A percentile compares a stretch with the other conserved stretches of the same genome.
Evolutionary conservation across 345 rosid genomes (phyloP).

Genomic region (Linum tenue): DNA sequence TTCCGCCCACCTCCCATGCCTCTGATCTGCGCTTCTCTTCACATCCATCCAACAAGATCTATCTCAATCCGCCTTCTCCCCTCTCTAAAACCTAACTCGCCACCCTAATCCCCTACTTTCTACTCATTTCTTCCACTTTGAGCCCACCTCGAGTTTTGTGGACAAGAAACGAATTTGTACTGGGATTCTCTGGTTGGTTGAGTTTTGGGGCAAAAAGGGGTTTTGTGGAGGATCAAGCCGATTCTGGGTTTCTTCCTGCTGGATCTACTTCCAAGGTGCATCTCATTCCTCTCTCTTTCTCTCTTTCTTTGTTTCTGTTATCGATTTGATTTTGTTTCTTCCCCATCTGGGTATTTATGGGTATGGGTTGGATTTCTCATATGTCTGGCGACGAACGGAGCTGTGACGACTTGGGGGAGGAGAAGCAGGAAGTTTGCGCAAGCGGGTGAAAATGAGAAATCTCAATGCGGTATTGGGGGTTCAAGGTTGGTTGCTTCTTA

Average conservation of each 20-base stretch:
- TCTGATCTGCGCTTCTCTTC: no score
- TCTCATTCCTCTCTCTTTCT: not conserved
- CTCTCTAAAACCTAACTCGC: slow-evolving; percentile 11
- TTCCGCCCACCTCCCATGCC: no score
- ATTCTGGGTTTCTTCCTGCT: not conserved
- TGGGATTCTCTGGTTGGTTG: not conserved
- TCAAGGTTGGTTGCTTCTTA: slow-evolving; percentile 23
- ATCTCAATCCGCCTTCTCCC: no score
- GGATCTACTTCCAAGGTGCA: slow-evolving; percentile 11
- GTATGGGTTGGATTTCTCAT: not conserved
- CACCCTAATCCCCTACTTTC: not conserved
- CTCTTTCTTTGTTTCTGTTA: not conserved
- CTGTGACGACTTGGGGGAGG: slow-evolving; percentile 10
- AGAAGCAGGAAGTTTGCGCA: slow-evolving; percentile 12
- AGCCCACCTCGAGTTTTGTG: not conserved
- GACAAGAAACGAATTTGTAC: not conserved
- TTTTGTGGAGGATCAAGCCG: slow-evolving; percentile 9
- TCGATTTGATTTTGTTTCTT: not conserved
- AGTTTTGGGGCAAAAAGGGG: not conserved
- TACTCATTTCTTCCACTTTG: not conserved
- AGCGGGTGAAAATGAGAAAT: slow-evolving; percentile 28
- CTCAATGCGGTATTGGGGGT: slow-evolving; percentile 17
- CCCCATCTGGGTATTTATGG: not conserved
- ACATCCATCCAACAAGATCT: not conserved
- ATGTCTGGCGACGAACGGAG: slow-evolving; percentile 15